Evolutionary conservation across 2,329 filamentous ascomycete genomes (phyloP), one percentile per base, ranked within the genome.

Genomic region (Magnaporthales sp.): DNA sequence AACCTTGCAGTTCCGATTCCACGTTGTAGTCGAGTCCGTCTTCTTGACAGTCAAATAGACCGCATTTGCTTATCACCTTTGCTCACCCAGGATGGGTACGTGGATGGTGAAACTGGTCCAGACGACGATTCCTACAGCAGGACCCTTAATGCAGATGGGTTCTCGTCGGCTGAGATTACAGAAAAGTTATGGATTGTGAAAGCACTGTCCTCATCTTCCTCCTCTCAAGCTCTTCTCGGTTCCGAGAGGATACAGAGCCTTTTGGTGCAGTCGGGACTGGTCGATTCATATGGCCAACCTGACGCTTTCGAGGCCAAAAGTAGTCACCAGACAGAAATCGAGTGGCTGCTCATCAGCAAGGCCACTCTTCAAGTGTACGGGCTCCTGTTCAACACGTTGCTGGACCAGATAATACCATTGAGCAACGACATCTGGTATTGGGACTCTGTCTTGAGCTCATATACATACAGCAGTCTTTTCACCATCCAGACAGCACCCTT

Each of bases 351-450:
- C 19, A 85, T 96, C 31, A 92, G 91, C 77, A 99, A 98, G 77
- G 93, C 93, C 4, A 91, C 93, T 0, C 87, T 93, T n/a, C 94
- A 97, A 74, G 89, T 90, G 1, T 96, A 97, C 73, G 94, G 94
- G 4, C 80, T 91, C 63, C 84, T 96, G 56, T 80, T 97, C 71
- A 88, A 89, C 71, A 88, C 86, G 0, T 83, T 98, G 3, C 79
- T 97, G 11, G 90, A 94, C 66, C 90, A 95, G 72, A 96, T 93
- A 11, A 88, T 94, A 11, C 89, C 90, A 0, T 78, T 99, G 22
- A 91, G 88, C 72, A 89, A 97, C 70, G 93, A 97, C 71, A 89
- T 97, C 27, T 93, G 90, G 87, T 98, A 98, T 76, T 99, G 95
- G 95, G 92, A 97, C 73, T 91, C 95, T 70, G 85, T 97, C 1